Evolutionary conservation across 1,139 yeast species (phyloP), one percentile per base, ranked within the genome.

Genomic region (Saccharomyces hybrid): DNA sequence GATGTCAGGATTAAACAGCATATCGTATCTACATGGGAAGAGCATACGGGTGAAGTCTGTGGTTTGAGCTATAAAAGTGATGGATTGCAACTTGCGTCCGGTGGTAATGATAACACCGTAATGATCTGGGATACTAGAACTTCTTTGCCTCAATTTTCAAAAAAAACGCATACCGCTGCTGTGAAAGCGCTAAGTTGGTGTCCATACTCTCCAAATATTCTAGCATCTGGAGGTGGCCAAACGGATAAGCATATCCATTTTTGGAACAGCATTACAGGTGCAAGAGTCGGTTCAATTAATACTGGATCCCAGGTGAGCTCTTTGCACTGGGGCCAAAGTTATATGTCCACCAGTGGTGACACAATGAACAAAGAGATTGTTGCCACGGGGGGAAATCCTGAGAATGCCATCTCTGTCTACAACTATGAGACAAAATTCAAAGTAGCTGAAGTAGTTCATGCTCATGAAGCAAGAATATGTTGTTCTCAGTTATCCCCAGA

Each of bases 221-320:
- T 93, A 53, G 97, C 98, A 8, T 87, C 97, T 2, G 99, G 99
- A 8, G 99, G 99, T 52, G 99, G 99, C 23, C 85, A 96, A 11
- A 82, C 88, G 32, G 98, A 95, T 72, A 86, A 84, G 66, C 81
- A 85, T 53, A 88, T 93, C 56, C 91, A 93, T 71, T 90, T 95
- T 72, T 95, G 99, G 98, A 93, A 93, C 71, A 83, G 96, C 6
- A 82, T 88, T 25, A 88, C 95, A 0, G 99, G 99, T 0, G 83
- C 93, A 1, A 76, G 96, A 56, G 82, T 88, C 42, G 89, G 91
- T 61, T 80, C 95, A 13, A 86, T 93, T 41, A 95, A 90, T 64
- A 87, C 98, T 0, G 96, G 95, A 13, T 87, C 96, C 0, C 99
- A 95, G 71, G 95, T 93, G 20, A 85, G 96, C 27, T 88, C 97